Conservation (phyloP, 495 filamentous ascomycete species). For the Annulohypoxylon moriforme region DNA sequence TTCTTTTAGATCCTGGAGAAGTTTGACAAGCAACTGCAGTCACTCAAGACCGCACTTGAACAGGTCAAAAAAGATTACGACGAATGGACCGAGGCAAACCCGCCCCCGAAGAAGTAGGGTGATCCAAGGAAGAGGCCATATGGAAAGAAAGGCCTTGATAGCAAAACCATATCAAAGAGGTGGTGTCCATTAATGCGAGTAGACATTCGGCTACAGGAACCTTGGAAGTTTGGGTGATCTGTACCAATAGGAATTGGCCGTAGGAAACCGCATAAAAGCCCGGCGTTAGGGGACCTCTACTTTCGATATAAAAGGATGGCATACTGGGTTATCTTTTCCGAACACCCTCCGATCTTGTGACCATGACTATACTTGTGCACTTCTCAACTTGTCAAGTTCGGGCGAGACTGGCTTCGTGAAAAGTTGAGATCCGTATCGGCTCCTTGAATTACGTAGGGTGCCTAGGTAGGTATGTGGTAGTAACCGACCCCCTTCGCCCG, state of each 20-base stretch:
- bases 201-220: constrained; percentile 16
- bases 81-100: constrained; percentile 71
- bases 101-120: constrained; percentile 41
- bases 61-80: constrained; percentile 81
- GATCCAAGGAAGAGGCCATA: neutral
- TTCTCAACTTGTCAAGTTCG: constrained; percentile 1
- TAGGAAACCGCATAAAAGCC: constrained; percentile 38
- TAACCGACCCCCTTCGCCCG: neutral
- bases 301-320: constrained; percentile 12
- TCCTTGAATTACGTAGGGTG: constrained; percentile 18
- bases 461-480: constrained; percentile 1
- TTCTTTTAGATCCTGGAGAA: constrained; percentile 80
- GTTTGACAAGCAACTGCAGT: constrained; percentile 87
- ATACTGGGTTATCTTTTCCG: constrained; percentile 17
- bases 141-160: constrained; percentile 20
- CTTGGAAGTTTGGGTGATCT: constrained; percentile 21
- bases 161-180: constrained; percentile 23
- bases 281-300: constrained; percentile 36
- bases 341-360: constrained; percentile 27
- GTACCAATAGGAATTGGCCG: constrained; percentile 27
- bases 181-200: constrained; percentile 10
- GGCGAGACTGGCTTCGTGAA: neutral
- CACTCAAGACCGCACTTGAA: constrained; percentile 84
- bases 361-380: constrained; percentile 1
- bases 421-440: constrained; percentile 14